Conservation (phyloP, 2,329 filamentous ascomycete genomes). For the Trichoderma sp. region DNA sequence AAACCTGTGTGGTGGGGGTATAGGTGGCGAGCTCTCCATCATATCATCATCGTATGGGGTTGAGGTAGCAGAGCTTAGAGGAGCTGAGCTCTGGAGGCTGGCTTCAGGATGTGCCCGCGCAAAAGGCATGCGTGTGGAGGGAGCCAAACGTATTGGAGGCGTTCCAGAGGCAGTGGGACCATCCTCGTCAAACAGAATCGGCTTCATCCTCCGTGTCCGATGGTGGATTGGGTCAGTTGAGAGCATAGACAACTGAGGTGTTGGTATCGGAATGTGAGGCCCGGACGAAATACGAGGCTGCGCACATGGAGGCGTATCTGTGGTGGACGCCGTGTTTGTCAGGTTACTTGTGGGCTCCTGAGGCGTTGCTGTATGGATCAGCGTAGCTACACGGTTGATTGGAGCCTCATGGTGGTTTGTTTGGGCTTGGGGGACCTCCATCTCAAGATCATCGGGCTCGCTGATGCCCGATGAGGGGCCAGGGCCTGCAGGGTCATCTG, state of each 20-base stretch:
- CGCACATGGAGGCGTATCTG: constrained; percentile 41
- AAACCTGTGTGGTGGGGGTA: constrained; percentile 6
- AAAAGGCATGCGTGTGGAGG: constrained; percentile 34
- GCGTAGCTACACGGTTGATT: constrained; percentile 36
- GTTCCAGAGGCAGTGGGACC: constrained; percentile 31
- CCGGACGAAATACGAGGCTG: constrained; percentile 31
- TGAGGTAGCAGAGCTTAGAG: constrained; percentile 40
- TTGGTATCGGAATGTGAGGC: not conserved
- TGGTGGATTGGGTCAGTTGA: constrained; percentile 7
- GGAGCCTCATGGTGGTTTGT: constrained; percentile 28
- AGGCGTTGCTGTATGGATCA: constrained; percentile 1
- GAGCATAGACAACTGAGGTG: not conserved
- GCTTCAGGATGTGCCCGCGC: constrained; percentile 34
- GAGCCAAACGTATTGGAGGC: not conserved
- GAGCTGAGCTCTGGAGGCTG: constrained; percentile 36
- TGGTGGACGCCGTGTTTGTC: constrained; percentile 3
- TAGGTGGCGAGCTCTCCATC: not conserved
- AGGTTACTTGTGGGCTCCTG: constrained; percentile 1
- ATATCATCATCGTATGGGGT: constrained; percentile 31
- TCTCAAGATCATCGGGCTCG: constrained; percentile 46
- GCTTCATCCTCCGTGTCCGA: constrained; percentile 36
- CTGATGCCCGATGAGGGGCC: constrained; percentile 33
- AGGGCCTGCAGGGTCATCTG: constrained; percentile 28
- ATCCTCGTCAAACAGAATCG: constrained; percentile 34
- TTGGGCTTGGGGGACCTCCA: constrained; percentile 40